Conservation (phyloP, 495 filamentous ascomycete species). For the Neurospora intermedia region DNA sequence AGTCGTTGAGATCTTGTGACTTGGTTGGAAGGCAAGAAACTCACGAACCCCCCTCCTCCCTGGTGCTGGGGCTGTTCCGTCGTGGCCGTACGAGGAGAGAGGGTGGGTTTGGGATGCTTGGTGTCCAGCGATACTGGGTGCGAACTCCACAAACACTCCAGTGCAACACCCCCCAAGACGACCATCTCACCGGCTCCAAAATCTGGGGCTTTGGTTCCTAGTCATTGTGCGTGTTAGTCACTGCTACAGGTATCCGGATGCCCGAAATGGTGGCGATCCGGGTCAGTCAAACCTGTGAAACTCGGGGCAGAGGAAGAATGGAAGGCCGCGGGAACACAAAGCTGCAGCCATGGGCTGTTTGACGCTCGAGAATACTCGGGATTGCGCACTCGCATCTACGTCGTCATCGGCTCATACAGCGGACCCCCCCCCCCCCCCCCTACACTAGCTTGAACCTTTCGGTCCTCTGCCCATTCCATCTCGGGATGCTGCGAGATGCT, state of each 20-base stretch:
- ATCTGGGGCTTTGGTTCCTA: not conserved
- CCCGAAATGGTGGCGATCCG: not conserved
- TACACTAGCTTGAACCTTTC: not conserved
- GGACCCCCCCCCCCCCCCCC: not conserved
- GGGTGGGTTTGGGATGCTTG: not conserved
- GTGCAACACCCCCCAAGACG: not conserved
- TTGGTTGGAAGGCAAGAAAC: not conserved
- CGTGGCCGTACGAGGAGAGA: not conserved
- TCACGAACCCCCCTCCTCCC: not conserved
- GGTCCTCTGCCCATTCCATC: not conserved
- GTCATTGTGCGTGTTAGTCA: not conserved
- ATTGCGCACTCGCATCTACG: not conserved
- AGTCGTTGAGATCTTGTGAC: not conserved
- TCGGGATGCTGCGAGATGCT: not conserved
- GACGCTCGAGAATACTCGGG: not conserved
- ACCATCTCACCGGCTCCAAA: not conserved
- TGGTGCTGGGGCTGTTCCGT: not conserved
- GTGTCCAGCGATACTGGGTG: not conserved
- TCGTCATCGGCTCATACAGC: not conserved
- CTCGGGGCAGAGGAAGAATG: not conserved
- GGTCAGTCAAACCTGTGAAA: not conserved
- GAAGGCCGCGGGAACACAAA: not conserved
- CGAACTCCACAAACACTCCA: not conserved
- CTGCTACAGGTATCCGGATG: not conserved
- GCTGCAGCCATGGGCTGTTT: not conserved